These are phyloP conservation scores for Exophiala mesophila DNA, from an alignment of 2,329 filamentous ascomycete species.

Conservation along the genomic window DNA sequence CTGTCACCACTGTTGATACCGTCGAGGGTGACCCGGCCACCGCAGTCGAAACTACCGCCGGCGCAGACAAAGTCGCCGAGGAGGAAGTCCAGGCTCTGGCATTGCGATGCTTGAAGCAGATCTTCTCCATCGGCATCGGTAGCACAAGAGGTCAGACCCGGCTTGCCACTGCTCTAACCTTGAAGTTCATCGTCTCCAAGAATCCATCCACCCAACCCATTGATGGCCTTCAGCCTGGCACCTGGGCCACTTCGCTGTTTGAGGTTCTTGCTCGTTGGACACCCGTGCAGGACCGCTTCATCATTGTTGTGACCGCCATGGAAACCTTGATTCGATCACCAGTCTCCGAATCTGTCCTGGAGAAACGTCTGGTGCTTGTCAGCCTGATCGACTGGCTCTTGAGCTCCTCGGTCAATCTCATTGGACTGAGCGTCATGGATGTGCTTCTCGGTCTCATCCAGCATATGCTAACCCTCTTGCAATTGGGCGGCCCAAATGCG, in stretches of 20 bases:
- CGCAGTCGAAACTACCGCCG: slow-evolving; percentile 71
- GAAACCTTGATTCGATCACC: slow-evolving; percentile 67
- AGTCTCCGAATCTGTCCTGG: slow-evolving; percentile 64
- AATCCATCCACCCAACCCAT: slow-evolving; percentile 48
- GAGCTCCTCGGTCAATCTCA: slow-evolving; percentile 84
- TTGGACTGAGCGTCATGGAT: slow-evolving; percentile 94
- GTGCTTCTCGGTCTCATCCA: slow-evolving; percentile 79
- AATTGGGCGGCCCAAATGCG: slow-evolving; percentile 49
- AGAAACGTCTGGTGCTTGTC: slow-evolving; percentile 68
- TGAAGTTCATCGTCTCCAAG: slow-evolving; percentile 64
- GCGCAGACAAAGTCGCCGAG: slow-evolving; percentile 85
- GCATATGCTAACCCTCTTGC: slow-evolving; percentile 73
- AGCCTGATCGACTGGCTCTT: slow-evolving; percentile 77
- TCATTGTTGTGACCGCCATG: slow-evolving; percentile 77
- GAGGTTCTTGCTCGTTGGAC: slow-evolving; percentile 78
- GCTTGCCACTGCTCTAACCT: slow-evolving; percentile 65
- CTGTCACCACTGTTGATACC: slow-evolving; percentile 66
- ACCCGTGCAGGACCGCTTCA: slow-evolving; percentile 88
- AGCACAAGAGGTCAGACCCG: slow-evolving; percentile 80
- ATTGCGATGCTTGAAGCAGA: slow-evolving; percentile 77
- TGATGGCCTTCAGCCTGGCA: slow-evolving; percentile 46
- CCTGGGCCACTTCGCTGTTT: slow-evolving; percentile 80
- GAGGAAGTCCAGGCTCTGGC: slow-evolving; percentile 82
- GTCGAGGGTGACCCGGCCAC: slow-evolving; percentile 61
- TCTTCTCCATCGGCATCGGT: slow-evolving; percentile 60